These are phyloP conservation scores for Rhizopogon roseolus DNA, from an alignment of 768 basidiomycete genomes.

Conservation along the genomic window DNA sequence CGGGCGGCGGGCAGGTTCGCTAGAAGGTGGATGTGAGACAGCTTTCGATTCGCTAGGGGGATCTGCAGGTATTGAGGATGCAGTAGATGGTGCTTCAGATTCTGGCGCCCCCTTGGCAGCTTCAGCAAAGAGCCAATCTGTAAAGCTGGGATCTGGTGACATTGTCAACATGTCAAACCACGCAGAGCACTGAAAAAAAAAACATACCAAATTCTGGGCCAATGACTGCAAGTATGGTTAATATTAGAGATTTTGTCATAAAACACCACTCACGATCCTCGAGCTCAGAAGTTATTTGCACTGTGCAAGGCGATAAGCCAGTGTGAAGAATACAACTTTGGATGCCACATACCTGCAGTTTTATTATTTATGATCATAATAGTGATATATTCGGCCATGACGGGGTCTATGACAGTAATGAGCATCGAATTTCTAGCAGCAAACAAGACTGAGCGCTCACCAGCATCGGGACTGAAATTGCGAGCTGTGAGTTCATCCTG, in stretches of 20 bases:
- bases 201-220: constrained; percentile 75
- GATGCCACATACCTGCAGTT: constrained; percentile 53
- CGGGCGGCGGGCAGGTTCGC: constrained; percentile 29
- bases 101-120: constrained; percentile 67
- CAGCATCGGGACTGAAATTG: constrained; percentile 72
- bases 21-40: constrained; percentile 28
- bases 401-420: constrained; percentile 50
- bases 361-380: constrained; percentile 96
- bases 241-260: constrained; percentile 1
- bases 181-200: neutral
- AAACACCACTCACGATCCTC: constrained; percentile 57
- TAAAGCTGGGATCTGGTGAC: constrained; percentile 68
- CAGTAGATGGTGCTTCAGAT: constrained; percentile 34
- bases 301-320: constrained; percentile 30
- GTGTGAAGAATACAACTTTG: constrained; percentile 3
- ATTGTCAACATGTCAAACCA: neutral
- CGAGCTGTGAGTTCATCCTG: constrained; percentile 76
- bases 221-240: constrained; percentile 44
- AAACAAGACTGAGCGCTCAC: constrained; percentile 36
- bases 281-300: constrained; percentile 83
- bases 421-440: constrained; percentile 8
- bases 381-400: constrained; percentile 93
- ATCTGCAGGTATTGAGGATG: constrained; percentile 23
- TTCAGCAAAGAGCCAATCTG: constrained; percentile 83
- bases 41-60: constrained; percentile 20